Evolutionary conservation across 306 rosid species (phyloP).

Genomic region (Senna tora): DNA sequence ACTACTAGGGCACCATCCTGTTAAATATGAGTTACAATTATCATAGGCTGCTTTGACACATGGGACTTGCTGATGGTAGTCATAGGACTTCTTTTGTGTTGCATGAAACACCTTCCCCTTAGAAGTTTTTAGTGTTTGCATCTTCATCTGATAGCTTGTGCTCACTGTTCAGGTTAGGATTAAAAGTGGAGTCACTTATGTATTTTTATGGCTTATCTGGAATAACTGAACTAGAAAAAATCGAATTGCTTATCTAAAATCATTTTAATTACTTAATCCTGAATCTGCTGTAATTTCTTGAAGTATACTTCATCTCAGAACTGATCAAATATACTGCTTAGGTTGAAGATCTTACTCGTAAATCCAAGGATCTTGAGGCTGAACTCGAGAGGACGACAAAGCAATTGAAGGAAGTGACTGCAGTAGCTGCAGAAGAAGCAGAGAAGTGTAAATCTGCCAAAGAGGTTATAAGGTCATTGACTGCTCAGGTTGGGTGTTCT

Average conservation of each 20-base stretch:
- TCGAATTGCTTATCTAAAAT: constrained; percentile 20
- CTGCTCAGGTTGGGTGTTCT: constrained; percentile 73
- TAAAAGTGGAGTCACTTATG: neutral
- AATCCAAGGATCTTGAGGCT: constrained; percentile 77
- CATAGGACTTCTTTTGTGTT: neutral
- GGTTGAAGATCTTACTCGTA: constrained; percentile 79
- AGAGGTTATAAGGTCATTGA: constrained; percentile 84
- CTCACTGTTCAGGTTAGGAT: constrained; percentile 15
- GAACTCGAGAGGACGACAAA: constrained; percentile 76
- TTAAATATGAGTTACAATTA: neutral
- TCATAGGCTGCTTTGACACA: neutral
- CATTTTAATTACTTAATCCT: constrained; percentile 22
- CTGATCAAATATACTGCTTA: constrained; percentile 41
- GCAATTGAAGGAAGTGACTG: constrained; percentile 74
- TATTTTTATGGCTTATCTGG: constrained; percentile 21
- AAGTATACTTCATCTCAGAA: constrained; percentile 21
- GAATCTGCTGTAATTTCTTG: constrained; percentile 29
- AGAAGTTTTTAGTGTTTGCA: neutral
- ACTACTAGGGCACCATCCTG: neutral
- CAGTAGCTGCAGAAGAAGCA: constrained; percentile 84
- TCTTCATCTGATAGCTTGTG: constrained; percentile 29
- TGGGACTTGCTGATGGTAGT: neutral
- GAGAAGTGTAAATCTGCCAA: constrained; percentile 90
- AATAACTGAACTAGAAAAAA: neutral
- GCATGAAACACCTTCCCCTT: neutral